Percentiles rank a stretch among this genome's conserved stretches.
Evolutionary conservation across 306 rosid genomes (phyloP).

Genomic region (Medicago arabica): DNA sequence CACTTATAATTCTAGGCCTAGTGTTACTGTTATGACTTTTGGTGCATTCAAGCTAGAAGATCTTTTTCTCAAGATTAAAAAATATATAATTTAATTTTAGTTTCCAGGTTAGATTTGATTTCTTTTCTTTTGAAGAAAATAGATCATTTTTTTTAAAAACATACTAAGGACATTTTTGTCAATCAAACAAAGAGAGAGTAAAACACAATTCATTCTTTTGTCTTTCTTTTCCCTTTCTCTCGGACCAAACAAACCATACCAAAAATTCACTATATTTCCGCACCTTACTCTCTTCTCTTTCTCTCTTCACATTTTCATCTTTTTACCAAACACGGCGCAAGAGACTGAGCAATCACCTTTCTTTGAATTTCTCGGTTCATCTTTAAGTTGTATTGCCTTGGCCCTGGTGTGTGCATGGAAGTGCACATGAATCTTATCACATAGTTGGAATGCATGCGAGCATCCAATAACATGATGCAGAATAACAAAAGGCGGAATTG

Average conservation of each 20-base stretch:
- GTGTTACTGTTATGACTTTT: too few species aligned
- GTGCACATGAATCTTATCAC: not conserved
- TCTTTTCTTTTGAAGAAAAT: not conserved
- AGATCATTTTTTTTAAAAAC: not conserved
- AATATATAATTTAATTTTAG: not conserved
- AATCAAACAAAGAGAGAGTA: not conserved
- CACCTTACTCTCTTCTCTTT: not conserved
- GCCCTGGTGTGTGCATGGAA: not conserved
- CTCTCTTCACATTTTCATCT: not conserved
- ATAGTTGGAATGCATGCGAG: not conserved
- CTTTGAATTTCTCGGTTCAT: not conserved
- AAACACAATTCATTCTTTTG: not conserved
- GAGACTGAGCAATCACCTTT: not conserved
- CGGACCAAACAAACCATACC: not conserved
- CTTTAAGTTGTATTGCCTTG: not conserved
- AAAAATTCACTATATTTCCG: not conserved
- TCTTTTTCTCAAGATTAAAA: not conserved
- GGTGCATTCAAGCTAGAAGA: not conserved
- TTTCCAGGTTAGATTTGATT: not conserved
- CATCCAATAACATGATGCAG: slow-evolving; percentile 1
- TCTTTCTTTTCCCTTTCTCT: not conserved
- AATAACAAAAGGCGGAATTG: not conserved
- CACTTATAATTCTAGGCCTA: too few species aligned
- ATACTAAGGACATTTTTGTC: not conserved
- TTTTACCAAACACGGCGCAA: not conserved